A percentile compares a stretch with the other conserved stretches of the same genome.
Evolutionary conservation across 495 filamentous ascomycete species (phyloP).

Genomic region (Baudoinia panamericana): DNA sequence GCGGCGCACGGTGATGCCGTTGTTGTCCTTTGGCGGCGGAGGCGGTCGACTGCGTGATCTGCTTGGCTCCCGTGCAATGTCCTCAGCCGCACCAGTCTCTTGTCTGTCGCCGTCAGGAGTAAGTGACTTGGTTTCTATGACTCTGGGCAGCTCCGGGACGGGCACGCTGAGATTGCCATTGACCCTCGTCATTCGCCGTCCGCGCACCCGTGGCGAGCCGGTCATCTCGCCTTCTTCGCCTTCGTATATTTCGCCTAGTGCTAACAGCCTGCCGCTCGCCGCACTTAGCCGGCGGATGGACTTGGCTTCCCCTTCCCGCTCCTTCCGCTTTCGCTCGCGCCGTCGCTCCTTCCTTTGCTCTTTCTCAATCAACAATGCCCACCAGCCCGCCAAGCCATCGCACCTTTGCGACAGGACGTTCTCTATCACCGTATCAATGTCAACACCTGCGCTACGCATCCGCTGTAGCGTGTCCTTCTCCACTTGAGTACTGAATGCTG

Average conservation of each 20-base stretch:
- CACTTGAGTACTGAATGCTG: conserved; percentile 73
- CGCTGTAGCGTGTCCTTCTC: conserved; percentile 86
- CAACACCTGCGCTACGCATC: conserved; percentile 89
- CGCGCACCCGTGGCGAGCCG: conserved; percentile 28
- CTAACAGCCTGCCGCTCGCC: conserved; percentile 70
- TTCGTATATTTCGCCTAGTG: conserved; percentile 50
- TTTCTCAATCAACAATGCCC: conserved; percentile 88
- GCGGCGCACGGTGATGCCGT: background rate
- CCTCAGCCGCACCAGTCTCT: background rate
- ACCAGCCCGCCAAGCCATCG: conserved; percentile 87
- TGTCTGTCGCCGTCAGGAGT: conserved; percentile 28
- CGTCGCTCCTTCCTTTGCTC: conserved; percentile 81
- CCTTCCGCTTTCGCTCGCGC: conserved; percentile 71
- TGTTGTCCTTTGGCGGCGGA: conserved; percentile 69
- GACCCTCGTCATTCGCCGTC: conserved; percentile 25
- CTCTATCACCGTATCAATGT: conserved; percentile 88
- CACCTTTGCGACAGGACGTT: conserved; percentile 83
- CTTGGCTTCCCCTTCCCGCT: conserved; percentile 69
- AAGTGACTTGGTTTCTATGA: conserved; percentile 44
- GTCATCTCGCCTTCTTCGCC: conserved; percentile 54
- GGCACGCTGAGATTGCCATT: conserved; percentile 29
- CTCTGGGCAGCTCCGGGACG: conserved; percentile 54
- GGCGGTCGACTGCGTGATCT: conserved; percentile 39
- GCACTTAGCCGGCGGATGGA: conserved; percentile 69
- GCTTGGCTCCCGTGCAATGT: conserved; percentile 8